Evolutionary conservation across 1,139 yeast genomes (phyloP), one percentile per base, ranked within the genome.

Genomic region (Hansenula sp.): DNA sequence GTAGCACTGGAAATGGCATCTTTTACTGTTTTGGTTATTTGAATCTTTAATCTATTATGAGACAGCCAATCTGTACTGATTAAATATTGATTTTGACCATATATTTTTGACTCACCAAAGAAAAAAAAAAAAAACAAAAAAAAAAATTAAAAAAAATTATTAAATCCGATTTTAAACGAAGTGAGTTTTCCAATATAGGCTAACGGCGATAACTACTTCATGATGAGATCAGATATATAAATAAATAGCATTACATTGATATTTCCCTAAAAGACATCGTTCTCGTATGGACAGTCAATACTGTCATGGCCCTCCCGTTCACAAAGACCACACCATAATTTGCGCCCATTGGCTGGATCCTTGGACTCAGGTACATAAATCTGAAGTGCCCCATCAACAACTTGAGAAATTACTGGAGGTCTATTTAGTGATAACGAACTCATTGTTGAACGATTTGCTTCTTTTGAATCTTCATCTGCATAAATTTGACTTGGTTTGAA

Each of bases 281-380:
- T 53, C 53, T 85, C 95, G 56, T 76, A 87, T 0, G 97, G 97
- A 64, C 97, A 90, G 43, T 87, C 87, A 34, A 81, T 69, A 49
- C 94, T 82, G 42, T 79, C 83, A 57, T 90, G 97, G 1, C 97
- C 97, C 39, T 78, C 82, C 42, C 88, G 68, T 61, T 90, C 97
- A 64, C 97, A 90, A 39, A 88, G 69, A 0, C 95, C 96, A 65
- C 97, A 90, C 95, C 96, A 90, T 51, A 79, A 72, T 19, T 66
- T 68, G 37, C 88, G 72, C 1, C 96, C 96, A 1, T 77, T 77
- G 6, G 90, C 72, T 1, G 92, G 84, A 56, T 87, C 96, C 29
- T 68, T 68, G 1, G 51, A 53, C 4, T 62, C 62, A 0, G 88
- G 85, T 38, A 65, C 61, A 44, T 74, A 81, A 2, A 80, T 66